phyloP scores from a whole-genome alignment of 179 eudicot genomes.

The Carnegiea gigantea region DNA sequence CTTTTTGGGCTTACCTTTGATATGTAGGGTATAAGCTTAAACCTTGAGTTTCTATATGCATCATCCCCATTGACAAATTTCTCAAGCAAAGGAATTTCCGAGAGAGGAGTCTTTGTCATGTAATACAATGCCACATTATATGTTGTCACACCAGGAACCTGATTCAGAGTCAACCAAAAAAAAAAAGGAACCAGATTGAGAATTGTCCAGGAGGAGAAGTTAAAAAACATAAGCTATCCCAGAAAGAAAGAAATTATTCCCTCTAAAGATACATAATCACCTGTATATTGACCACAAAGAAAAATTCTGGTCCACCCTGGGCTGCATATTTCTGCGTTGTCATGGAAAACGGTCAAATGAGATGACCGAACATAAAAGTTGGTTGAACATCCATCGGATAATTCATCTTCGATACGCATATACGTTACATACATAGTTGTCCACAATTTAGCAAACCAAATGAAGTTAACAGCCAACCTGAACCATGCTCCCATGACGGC shows the following conservation, averaged over 20 bases:
- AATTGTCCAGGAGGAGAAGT: not conserved
- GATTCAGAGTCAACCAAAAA: slow-evolving; percentile 1
- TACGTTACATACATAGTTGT: not conserved
- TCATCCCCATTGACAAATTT: slow-evolving; percentile 63
- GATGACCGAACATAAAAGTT: not conserved
- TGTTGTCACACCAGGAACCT: slow-evolving; percentile 57
- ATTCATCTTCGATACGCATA: not conserved
- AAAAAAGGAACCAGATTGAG: not conserved
- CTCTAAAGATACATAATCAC: slow-evolving; percentile 16
- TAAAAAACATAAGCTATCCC: not conserved
- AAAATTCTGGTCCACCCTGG: slow-evolving; percentile 59
- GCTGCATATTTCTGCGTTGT: slow-evolving; percentile 54
- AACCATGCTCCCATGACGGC: slow-evolving; percentile 61
- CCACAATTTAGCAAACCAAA: not conserved
- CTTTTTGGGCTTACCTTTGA: slow-evolving; percentile 42
- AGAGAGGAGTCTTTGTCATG: slow-evolving; percentile 51
- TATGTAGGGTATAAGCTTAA: slow-evolving; percentile 64
- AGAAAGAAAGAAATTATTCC: not conserved
- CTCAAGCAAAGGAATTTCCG: slow-evolving; percentile 47
- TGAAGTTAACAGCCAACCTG: slow-evolving; percentile 37
- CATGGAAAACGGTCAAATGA: not conserved
- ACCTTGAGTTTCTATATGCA: slow-evolving; percentile 57
- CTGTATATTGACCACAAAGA: slow-evolving; percentile 64
- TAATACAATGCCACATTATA: slow-evolving; percentile 49
- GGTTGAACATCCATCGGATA: not conserved